A percentile compares a stretch with the other conserved stretches of the same genome.
phyloP scores from a whole-genome alignment of 2,329 filamentous ascomycete species.

The Exophiala viscosa region DNA sequence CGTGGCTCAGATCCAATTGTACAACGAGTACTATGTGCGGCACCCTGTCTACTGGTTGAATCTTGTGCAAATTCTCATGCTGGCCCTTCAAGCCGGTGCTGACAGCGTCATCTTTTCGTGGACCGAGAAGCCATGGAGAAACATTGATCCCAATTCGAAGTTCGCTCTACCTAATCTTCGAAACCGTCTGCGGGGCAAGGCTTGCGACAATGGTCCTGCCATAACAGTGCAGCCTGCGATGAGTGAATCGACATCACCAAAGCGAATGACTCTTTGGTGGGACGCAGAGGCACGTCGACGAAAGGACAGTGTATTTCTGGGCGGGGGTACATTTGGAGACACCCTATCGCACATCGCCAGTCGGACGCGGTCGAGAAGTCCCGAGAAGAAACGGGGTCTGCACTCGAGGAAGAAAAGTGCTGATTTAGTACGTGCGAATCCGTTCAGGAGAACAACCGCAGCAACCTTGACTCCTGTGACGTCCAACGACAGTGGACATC shows the following conservation, averaged over 20 bases:
- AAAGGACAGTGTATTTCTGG: constrained; percentile 28
- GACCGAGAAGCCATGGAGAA: constrained; percentile 66
- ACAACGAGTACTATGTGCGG: constrained; percentile 49
- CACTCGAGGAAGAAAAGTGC: constrained; percentile 10
- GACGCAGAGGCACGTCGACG: constrained; percentile 26
- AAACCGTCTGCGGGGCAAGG: constrained; percentile 1
- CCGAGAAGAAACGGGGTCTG: constrained; percentile 4
- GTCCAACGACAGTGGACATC: background rate
- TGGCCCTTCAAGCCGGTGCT: constrained; percentile 63
- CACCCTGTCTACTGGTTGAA: constrained; percentile 57
- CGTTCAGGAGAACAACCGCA: background rate
- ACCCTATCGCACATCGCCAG: constrained; percentile 5
- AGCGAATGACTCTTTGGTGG: constrained; percentile 22
- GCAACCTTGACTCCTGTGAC: constrained; percentile 3
- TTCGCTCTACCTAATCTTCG: constrained; percentile 12
- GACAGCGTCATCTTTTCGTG: constrained; percentile 66
- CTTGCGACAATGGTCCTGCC: background rate
- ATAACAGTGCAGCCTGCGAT: background rate
- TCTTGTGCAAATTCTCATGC: constrained; percentile 53
- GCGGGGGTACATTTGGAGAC: constrained; percentile 13
- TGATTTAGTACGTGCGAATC: background rate
- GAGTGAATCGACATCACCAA: background rate
- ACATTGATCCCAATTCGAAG: constrained; percentile 14
- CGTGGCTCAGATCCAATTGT: constrained; percentile 59
- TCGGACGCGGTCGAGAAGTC: constrained; percentile 18